Evolutionary conservation across 331 rosid species (phyloP), one percentile per base, ranked within the genome.

Genomic region (Spiraea crenata): DNA sequence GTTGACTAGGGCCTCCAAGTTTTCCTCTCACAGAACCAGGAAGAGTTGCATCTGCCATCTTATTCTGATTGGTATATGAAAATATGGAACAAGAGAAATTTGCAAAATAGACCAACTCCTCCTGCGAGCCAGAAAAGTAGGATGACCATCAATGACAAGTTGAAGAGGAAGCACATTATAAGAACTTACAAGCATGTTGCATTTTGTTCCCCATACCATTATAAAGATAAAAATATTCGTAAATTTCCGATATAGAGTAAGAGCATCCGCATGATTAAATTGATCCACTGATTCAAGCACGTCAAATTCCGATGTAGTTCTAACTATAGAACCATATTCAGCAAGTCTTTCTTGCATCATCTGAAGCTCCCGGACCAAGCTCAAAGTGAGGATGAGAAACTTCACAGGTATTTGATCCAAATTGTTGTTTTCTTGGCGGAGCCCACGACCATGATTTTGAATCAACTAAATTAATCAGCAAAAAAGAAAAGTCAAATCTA

Each of bases 1-100:
- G 90, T 78, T 90, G 98, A 82, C 98, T 90, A 41, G 96, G 98
- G 58, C 98, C 98, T 78, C 98, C 98, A 62, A 93, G 98, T 72
- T 83, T 93, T 73, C 98, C 98, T 78, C 74, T 93, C 52, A 93
- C 97, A 34, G 95, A 82, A 79, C 95, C 80, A 57, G 98, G 97
- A 37, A 93, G 85, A 68, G 63, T 51, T 45, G 78, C 55, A 61
- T 80, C 93, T 51, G 83, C 92, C 63, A 11, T 63, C 70, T 38
- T 75, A 77, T 63, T 55, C 61, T 67, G 17, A 67, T 38, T 71
- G 75, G 85, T 80, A 84, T 19, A 6, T 52, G 91, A 90, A 80
- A 90, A 90, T 70, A 93, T 80, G 57, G 89, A 84, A 79, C 95
- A 89, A 63, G 90, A 87, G 62, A 67, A 55, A 63, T 79, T 74